Conservation (phyloP, 768 basidiomycete species). For the Omphalotus guepiniiformis region DNA sequence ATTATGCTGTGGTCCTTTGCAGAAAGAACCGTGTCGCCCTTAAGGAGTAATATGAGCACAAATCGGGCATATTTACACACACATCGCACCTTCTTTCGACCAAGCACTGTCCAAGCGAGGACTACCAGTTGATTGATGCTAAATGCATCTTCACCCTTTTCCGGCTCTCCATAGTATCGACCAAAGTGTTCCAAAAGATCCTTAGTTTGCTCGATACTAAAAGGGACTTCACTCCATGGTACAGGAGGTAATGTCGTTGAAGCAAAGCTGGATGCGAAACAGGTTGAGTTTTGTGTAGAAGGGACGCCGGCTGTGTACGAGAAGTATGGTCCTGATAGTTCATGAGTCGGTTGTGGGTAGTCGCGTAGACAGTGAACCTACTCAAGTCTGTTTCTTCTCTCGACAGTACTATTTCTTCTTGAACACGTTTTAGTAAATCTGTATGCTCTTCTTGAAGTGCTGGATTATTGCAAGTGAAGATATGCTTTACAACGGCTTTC, state of each 20-base stretch:
- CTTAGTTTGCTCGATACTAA: conserved; percentile 9
- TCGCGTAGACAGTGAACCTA: not conserved
- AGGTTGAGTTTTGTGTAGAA: not conserved
- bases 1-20: not conserved
- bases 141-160: not conserved
- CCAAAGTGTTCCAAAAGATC: conserved; percentile 23
- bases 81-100: not conserved
- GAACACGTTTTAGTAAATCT: conserved; percentile 21
- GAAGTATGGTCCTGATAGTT: conserved; percentile 2
- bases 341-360: too few relatives aligned
- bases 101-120: conserved; percentile 3
- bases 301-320: not conserved
- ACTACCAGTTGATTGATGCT: not conserved
- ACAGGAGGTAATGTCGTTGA: not conserved
- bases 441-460: conserved; percentile 25
- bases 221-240: conserved; percentile 10
- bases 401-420: conserved; percentile 12
- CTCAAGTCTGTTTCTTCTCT: not conserved
- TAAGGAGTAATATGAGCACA: not conserved
- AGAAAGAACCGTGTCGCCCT: not conserved
- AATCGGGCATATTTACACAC: not conserved
- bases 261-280: not conserved
- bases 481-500: conserved; percentile 17
- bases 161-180: conserved; percentile 20
- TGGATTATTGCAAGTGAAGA: conserved; percentile 28